Percentiles rank a stretch among this genome's conserved stretches.
These are phyloP conservation scores for Botrytis pseudocinerea DNA, from an alignment of 2,329 filamentous ascomycete genomes.

Conservation along the genomic window DNA sequence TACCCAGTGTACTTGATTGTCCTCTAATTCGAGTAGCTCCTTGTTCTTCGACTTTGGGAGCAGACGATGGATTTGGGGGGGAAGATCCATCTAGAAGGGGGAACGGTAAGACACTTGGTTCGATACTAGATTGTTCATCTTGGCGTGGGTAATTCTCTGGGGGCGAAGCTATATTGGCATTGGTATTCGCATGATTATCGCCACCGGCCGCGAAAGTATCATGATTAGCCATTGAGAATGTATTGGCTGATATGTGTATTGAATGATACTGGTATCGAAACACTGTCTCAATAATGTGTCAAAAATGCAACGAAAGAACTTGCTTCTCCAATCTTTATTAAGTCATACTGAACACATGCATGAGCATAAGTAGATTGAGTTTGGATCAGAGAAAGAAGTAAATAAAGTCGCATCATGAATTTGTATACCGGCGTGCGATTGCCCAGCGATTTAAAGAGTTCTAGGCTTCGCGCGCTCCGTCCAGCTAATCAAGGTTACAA, in stretches of 20 bases:
- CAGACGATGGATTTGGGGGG: conserved; percentile 5
- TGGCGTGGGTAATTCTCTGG: background rate
- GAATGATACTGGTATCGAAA: background rate
- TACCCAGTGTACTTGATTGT: conserved; percentile 33
- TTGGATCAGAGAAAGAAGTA: background rate
- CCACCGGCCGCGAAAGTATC: conserved; percentile 2
- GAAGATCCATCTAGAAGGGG: conserved; percentile 22
- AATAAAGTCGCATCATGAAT: background rate
- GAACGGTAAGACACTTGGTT: conserved; percentile 29
- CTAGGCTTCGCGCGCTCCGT: background rate
- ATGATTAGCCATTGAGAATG: conserved; percentile 6
- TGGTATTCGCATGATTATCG: background rate
- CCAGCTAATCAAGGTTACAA: background rate
- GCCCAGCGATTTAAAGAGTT: background rate
- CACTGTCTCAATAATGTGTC: background rate
- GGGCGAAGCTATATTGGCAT: conserved; percentile 11
- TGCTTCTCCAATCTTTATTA: background rate
- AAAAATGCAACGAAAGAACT: background rate
- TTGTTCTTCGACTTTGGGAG: conserved; percentile 24
- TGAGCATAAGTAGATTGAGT: background rate
- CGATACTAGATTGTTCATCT: conserved; percentile 16
- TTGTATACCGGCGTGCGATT: background rate
- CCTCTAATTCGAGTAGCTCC: conserved; percentile 22
- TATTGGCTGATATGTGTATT: background rate
- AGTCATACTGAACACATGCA: background rate